A percentile compares a stretch with the other conserved stretches of the same genome.
Conservation (phyloP, 345 rosid genomes). For the Sonneratia caseolaris region DNA sequence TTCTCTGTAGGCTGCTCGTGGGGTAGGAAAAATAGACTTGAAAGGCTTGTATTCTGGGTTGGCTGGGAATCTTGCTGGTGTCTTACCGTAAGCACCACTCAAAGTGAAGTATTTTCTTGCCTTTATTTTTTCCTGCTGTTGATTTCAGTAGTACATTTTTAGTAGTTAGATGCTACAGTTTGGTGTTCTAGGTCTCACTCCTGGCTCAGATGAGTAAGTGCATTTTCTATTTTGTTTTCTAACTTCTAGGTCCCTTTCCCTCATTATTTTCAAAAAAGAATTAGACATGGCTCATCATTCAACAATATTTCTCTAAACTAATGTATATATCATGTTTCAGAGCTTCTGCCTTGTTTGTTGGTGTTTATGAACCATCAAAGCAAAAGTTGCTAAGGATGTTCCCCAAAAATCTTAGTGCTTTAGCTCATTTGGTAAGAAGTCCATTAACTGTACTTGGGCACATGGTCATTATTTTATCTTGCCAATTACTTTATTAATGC, state of each 20-base stretch:
- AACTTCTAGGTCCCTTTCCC: background rate
- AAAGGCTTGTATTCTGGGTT: constrained; percentile 96
- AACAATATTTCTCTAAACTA: background rate
- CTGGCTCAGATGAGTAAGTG: background rate
- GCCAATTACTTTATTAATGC: background rate
- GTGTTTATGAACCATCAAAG: constrained; percentile 91
- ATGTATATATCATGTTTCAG: constrained; percentile 25
- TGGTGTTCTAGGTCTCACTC: background rate
- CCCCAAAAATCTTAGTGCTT: constrained; percentile 79
- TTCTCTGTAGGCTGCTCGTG: constrained; percentile 60
- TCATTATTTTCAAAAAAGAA: background rate
- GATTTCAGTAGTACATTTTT: background rate
- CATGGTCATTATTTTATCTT: background rate
- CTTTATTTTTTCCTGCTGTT: background rate
- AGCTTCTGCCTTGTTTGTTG: constrained; percentile 92
- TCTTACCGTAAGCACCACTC: constrained; percentile 53
- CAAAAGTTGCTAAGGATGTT: constrained; percentile 65
- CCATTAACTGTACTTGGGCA: background rate
- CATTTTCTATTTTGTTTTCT: background rate
- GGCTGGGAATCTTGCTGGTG: constrained; percentile 87
- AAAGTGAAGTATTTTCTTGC: background rate
- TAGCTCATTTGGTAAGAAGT: constrained; percentile 75
- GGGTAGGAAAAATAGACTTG: constrained; percentile 68
- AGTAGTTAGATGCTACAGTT: background rate
- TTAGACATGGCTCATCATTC: background rate